Conservation (phyloP, 1,284 basidiomycete species). For the Rhodotorula sp. region DNA sequence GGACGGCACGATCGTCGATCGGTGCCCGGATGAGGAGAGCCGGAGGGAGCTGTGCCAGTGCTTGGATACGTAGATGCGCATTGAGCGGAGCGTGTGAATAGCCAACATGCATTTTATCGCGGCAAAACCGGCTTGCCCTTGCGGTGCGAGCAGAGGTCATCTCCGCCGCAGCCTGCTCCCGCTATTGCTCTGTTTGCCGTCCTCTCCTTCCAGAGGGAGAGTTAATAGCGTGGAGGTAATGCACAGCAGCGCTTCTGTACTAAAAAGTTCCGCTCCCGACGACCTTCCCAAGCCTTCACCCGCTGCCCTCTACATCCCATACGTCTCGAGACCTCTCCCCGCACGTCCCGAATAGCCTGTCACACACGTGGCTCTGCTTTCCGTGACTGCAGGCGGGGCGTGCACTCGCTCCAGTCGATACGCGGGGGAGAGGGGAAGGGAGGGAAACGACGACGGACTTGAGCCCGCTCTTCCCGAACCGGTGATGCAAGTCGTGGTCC, state of each 20-base stretch:
- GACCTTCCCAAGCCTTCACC: background rate
- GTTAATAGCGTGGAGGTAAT: too few relatives aligned
- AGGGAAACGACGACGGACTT: background rate
- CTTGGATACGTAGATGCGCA: constrained; percentile 14
- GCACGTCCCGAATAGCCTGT: constrained; percentile 46
- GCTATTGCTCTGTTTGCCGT: too few relatives aligned
- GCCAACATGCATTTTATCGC: too few relatives aligned
- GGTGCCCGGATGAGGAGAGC: constrained; percentile 37
- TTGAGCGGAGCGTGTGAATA: background rate
- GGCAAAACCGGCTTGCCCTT: too few relatives aligned
- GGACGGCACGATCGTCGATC: constrained; percentile 37
- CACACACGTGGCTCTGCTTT: constrained; percentile 49
- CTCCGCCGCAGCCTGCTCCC: too few relatives aligned
- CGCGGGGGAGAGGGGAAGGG: background rate
- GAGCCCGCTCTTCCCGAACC: constrained; percentile 45
- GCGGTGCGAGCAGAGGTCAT: too few relatives aligned
- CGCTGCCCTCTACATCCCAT: constrained; percentile 15
- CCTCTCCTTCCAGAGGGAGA: too few relatives aligned
- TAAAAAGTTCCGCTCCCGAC: too few relatives aligned
- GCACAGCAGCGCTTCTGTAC: too few relatives aligned
- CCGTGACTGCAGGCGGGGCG: constrained; percentile 36
- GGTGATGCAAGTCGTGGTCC: constrained; percentile 50
- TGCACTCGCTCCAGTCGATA: too few relatives aligned
- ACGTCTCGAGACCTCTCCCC: constrained; percentile 44
- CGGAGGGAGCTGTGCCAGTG: constrained; percentile 42